phyloP scores from a whole-genome alignment of 176 grass and related monocot genomes.

The Avena sativa region DNA sequence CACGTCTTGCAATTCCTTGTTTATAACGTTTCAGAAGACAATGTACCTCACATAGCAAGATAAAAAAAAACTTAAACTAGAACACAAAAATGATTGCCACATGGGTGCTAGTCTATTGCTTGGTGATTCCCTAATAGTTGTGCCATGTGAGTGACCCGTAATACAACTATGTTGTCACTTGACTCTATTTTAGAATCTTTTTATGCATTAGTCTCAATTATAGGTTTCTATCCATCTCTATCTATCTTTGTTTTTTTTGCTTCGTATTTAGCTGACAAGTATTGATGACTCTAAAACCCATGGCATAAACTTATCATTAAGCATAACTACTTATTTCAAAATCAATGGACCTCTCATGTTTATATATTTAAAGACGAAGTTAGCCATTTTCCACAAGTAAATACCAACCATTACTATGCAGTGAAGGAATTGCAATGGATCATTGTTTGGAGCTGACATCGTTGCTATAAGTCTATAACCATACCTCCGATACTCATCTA shows the following conservation, averaged over 20 bases:
- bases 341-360: neutral
- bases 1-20: too few relatives aligned
- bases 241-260: neutral
- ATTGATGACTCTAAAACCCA: neutral
- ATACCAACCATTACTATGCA: neutral
- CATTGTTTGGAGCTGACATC: too few relatives aligned
- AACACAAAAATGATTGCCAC: neutral
- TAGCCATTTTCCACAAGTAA: neutral
- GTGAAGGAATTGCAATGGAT: neutral
- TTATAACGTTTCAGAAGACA: too few relatives aligned
- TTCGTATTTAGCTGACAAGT: neutral
- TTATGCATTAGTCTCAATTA: neutral
- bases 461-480: neutral
- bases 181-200: neutral
- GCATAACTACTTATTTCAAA: neutral
- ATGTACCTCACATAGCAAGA: too few relatives aligned
- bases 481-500: neutral
- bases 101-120: neutral
- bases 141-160: neutral
- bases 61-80: too few relatives aligned
- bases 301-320: neutral
- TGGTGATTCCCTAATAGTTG: neutral
- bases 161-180: neutral
- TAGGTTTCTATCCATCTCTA: neutral
- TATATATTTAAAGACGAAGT: neutral